Percentiles rank a stretch among this genome's conserved stretches.
These are phyloP conservation scores for Lactarius tabidus DNA, from an alignment of 768 basidiomycete species.

Conservation along the genomic window DNA sequence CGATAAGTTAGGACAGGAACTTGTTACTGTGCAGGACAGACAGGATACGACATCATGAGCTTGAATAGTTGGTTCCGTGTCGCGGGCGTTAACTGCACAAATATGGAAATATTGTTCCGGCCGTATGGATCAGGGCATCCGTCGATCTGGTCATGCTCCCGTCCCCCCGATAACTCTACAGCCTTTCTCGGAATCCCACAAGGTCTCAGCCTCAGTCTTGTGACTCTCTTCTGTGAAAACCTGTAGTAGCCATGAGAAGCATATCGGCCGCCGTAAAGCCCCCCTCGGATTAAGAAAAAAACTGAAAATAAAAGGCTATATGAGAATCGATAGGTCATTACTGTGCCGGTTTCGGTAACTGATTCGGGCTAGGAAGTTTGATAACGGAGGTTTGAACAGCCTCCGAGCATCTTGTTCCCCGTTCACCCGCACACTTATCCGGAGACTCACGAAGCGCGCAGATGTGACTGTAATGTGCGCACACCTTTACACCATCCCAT, in stretches of 20 bases:
- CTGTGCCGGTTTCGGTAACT: slow-evolving; percentile 1
- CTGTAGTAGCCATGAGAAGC: slow-evolving; percentile 16
- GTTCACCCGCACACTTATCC: not conserved
- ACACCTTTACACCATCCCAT: not conserved
- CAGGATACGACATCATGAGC: not conserved
- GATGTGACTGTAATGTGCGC: not conserved
- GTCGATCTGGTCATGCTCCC: slow-evolving; percentile 12
- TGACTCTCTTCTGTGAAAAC: slow-evolving; percentile 2
- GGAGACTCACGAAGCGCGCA: not conserved
- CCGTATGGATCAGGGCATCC: slow-evolving; percentile 8
- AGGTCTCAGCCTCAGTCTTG: not conserved
- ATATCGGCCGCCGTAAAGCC: slow-evolving; percentile 1
- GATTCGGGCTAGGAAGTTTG: slow-evolving; percentile 18
- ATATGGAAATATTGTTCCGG: slow-evolving; percentile 1
- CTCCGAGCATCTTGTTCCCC: not conserved
- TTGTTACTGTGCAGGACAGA: not conserved
- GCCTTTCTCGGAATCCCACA: slow-evolving; percentile 2
- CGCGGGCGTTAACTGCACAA: not conserved
- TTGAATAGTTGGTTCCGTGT: not conserved
- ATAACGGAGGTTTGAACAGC: slow-evolving; percentile 7
- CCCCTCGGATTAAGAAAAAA: not conserved
- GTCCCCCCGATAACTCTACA: not conserved
- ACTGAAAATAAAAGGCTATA: not conserved
- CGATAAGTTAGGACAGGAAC: not conserved
- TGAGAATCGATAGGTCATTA: not conserved